Evolutionary conservation across 2,329 filamentous ascomycete species (phyloP).

Genomic region (Lachnellula subtilissima): DNA sequence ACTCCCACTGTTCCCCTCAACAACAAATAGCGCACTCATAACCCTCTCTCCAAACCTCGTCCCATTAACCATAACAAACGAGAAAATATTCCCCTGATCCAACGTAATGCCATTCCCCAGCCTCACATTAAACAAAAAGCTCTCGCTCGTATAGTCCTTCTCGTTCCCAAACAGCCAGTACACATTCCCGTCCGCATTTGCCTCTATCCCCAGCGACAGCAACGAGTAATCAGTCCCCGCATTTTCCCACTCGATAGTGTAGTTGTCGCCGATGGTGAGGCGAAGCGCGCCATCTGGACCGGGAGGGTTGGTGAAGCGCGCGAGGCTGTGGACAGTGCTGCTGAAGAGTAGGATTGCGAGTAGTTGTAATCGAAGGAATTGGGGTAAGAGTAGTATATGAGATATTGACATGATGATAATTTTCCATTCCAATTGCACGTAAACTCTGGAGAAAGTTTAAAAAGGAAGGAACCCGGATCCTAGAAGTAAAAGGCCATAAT

Average conservation of each 20-base stretch:
- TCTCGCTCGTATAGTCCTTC: background rate
- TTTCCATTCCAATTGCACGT: too few species aligned
- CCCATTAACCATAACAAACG: constrained; percentile 8
- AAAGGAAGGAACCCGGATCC: too few species aligned
- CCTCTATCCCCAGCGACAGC: background rate
- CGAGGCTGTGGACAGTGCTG: background rate
- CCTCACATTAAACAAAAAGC: background rate
- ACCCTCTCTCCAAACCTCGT: constrained; percentile 2
- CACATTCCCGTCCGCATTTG: background rate
- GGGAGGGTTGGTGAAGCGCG: background rate
- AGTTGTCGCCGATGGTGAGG: background rate
- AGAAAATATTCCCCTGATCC: constrained; percentile 3
- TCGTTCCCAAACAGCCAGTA: constrained; percentile 6
- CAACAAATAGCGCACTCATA: background rate
- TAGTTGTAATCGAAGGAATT: background rate
- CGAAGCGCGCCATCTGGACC: background rate
- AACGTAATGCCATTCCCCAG: constrained; percentile 4
- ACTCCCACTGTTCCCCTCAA: background rate
- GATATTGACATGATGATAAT: too few species aligned
- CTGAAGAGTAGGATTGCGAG: background rate
- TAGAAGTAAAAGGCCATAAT: too few species aligned
- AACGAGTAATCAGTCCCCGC: background rate
- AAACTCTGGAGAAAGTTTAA: too few species aligned
- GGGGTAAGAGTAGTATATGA: too few species aligned
- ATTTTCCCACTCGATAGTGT: background rate